phyloP scores from a whole-genome alignment of 768 basidiomycete genomes.

The Russula emetica region DNA sequence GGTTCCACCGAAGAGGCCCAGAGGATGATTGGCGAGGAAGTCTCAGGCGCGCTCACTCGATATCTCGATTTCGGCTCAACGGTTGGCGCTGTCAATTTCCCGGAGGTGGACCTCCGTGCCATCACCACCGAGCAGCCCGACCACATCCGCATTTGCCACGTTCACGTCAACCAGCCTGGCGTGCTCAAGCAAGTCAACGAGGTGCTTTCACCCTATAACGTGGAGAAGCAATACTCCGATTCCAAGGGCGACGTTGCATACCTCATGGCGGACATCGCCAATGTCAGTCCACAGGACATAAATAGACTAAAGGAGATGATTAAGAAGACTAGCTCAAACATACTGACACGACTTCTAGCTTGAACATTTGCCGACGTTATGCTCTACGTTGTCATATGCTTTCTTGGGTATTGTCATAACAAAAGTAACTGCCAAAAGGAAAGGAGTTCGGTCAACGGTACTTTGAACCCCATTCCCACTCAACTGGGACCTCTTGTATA shows the following conservation, averaged over 20 bases:
- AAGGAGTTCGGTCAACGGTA: constrained; percentile 16
- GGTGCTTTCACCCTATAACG: constrained; percentile 89
- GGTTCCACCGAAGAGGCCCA: constrained; percentile 99
- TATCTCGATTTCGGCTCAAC: constrained; percentile 93
- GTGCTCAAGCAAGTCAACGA: constrained; percentile 95
- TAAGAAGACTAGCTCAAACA: constrained; percentile 75
- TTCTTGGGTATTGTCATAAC: not conserved
- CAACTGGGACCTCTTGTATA: constrained; percentile 22
- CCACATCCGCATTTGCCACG: constrained; percentile 87
- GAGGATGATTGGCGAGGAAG: constrained; percentile 94
- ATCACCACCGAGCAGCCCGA: constrained; percentile 79
- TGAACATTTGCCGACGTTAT: constrained; percentile 27
- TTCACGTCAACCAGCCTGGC: constrained; percentile 93
- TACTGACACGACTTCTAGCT: constrained; percentile 82
- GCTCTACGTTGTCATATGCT: not conserved
- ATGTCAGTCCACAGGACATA: constrained; percentile 79
- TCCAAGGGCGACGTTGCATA: constrained; percentile 91
- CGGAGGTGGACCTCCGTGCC: constrained; percentile 93
- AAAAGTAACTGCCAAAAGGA: not conserved
- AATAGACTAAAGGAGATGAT: constrained; percentile 75
- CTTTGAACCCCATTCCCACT: constrained; percentile 18
- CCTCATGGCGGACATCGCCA: constrained; percentile 93
- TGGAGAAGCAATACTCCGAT: constrained; percentile 99
- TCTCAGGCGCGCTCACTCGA: constrained; percentile 74
- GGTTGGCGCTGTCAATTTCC: constrained; percentile 95